A percentile compares a stretch with the other conserved stretches of the same genome.
Evolutionary conservation across 441 rosid species (phyloP).

Genomic region (Capsella rubella): DNA sequence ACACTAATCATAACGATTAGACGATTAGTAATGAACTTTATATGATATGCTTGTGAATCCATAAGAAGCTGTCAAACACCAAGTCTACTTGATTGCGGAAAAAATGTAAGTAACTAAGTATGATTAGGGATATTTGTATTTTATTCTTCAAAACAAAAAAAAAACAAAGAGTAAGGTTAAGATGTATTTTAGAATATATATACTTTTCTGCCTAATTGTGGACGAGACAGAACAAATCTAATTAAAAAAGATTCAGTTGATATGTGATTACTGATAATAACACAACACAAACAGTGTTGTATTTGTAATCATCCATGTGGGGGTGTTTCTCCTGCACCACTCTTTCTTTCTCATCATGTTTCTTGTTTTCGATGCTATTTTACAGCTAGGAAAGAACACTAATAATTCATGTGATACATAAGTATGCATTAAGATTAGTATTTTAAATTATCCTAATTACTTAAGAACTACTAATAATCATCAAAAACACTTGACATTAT

Average conservation of each 20-base stretch:
- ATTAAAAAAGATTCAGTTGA: constrained; percentile 51
- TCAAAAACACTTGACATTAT: not conserved
- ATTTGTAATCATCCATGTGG: constrained; percentile 53
- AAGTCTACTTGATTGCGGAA: not conserved
- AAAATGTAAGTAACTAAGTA: not conserved
- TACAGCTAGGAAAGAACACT: not conserved
- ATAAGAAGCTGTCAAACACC: constrained; percentile 26
- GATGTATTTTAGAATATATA: not conserved
- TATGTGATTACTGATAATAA: constrained; percentile 44
- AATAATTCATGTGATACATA: not conserved
- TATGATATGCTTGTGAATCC: not conserved
- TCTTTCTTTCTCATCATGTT: constrained; percentile 33
- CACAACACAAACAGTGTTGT: constrained; percentile 50
- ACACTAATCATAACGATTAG: constrained; percentile 8
- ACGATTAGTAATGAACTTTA: not conserved
- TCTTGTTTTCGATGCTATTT: constrained; percentile 13
- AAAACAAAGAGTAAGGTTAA: constrained; percentile 5
- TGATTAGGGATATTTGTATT: not conserved
- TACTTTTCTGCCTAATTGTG: constrained; percentile 5
- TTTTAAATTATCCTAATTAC: no score
- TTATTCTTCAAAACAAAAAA: not conserved
- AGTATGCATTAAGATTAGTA: not conserved
- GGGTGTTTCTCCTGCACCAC: constrained; percentile 46
- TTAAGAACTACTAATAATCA: not conserved
- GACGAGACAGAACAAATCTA: constrained; percentile 31